Evolutionary conservation across 2,329 filamentous ascomycete species (phyloP), one percentile per base, ranked within the genome.

Genomic region (Claviceps paspali): DNA sequence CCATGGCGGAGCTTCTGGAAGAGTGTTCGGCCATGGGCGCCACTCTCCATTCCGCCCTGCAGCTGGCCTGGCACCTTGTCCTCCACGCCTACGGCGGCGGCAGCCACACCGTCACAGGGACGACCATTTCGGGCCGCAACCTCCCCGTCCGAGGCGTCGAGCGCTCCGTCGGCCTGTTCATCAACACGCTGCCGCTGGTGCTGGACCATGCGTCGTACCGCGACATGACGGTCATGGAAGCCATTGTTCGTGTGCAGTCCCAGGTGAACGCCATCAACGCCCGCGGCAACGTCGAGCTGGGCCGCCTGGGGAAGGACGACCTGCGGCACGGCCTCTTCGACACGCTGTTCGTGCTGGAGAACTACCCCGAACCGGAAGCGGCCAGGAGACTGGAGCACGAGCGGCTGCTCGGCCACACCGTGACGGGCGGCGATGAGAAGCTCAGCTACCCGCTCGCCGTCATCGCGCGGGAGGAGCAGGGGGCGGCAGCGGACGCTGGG

Each of bases 261-360:
- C 35, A 36, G 27, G 35, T 36, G 3, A 36, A 36, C 11, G 35
- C 35, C 3, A 36, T 36, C 27, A 36, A 36, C 35, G 22, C 26
- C 10, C 15, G 35, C 10, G 35, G 35, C 14, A 36, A 24, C 35
- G 19, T 29, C 4, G 35, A 36, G 17, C 21, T 36, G 4, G 27
- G 35, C 5, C 35, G 35, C 17, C 10, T 36, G 15, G 17, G 27
- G 17, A 29, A 30, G n/a, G 35, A 30, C 35, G 35, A 36, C 27
- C 18, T 36, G 19, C 30, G 30, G 27, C 35, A 36, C 14, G 35
- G 35, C 15, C 35, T 36, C 9, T 36, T 36, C 27, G 35, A 36
- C 14, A 30, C 35, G 12, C 28, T 36, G 2, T 36, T 36, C 12
- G 35, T 36, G n/a, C 14, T 36, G 19, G 35, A 36, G 18, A 36